Conservation (phyloP, 179 eudicot species). For the Monotropa hypopitys region DNA sequence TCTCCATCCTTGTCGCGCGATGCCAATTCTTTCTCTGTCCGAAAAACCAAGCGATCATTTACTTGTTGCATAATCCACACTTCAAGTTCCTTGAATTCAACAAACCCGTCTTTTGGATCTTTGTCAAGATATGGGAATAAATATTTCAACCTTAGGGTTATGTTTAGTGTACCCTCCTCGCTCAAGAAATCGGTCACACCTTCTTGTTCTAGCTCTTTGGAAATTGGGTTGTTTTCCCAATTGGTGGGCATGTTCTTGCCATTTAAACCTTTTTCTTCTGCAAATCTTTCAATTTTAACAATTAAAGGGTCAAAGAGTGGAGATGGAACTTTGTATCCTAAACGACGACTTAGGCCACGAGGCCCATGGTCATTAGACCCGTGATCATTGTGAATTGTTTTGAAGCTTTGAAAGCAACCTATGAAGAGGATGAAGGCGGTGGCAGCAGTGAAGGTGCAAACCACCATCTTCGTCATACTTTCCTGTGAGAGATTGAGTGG, state of each 20-base stretch:
- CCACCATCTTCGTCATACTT: constrained; percentile 39
- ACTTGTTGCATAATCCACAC: constrained; percentile 32
- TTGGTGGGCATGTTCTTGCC: background rate
- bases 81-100: constrained; percentile 29
- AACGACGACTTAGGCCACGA: constrained; percentile 11
- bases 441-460: constrained; percentile 20
- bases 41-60: constrained; percentile 19
- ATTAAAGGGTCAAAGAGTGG: constrained; percentile 29
- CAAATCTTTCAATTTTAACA: constrained; percentile 14
- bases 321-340: constrained; percentile 9
- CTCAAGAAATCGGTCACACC: constrained; percentile 15
- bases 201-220: constrained; percentile 1
- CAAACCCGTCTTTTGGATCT: constrained; percentile 26
- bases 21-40: constrained; percentile 16
- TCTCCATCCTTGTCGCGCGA: constrained; percentile 24
- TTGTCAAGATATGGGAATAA: constrained; percentile 31
- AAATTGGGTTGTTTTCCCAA: background rate
- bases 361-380: constrained; percentile 3
- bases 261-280: constrained; percentile 9
- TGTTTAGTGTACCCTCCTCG: constrained; percentile 28
- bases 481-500: constrained; percentile 5
- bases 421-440: constrained; percentile 26
- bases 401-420: background rate
- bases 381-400: background rate
- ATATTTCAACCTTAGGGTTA: constrained; percentile 23